phyloP scores from a whole-genome alignment of 768 basidiomycete species.

The Russula emetica region DNA sequence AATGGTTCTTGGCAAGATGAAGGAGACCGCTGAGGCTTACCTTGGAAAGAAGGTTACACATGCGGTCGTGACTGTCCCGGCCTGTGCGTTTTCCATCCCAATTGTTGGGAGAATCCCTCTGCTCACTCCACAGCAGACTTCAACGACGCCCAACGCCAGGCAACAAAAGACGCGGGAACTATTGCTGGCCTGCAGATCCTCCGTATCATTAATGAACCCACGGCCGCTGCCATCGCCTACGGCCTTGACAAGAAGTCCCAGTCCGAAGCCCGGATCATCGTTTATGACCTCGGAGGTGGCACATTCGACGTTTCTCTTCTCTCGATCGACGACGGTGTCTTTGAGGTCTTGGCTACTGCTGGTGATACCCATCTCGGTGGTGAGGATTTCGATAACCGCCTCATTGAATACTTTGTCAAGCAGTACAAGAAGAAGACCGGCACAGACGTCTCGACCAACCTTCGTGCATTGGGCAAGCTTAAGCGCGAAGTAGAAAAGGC shows the following conservation, averaged over 20 bases:
- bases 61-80: constrained; percentile 97
- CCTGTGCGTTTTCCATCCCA: constrained; percentile 51
- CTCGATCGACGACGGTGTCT: constrained; percentile 58
- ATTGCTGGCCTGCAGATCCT: constrained; percentile 94
- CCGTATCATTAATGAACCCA: constrained; percentile 97
- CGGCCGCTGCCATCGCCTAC: constrained; percentile 96
- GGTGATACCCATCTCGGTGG: constrained; percentile 63
- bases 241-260: constrained; percentile 90
- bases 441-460: constrained; percentile 47
- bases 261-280: constrained; percentile 92
- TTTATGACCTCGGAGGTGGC: constrained; percentile 98
- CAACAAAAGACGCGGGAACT: constrained; percentile 95
- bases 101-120: constrained; percentile 9
- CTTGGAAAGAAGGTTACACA: constrained; percentile 95
- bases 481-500: constrained; percentile 43
- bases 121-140: constrained; percentile 54
- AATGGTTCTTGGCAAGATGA: constrained; percentile 97
- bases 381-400: constrained; percentile 48
- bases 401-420: constrained; percentile 56
- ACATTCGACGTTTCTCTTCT: constrained; percentile 98
- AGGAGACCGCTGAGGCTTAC: constrained; percentile 98
- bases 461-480: constrained; percentile 52
- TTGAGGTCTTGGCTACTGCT: constrained; percentile 55
- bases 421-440: constrained; percentile 51
- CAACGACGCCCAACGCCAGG: constrained; percentile 99